phyloP scores from a whole-genome alignment of 1,284 basidiomycete species.

The Ustilago tritici region DNA sequence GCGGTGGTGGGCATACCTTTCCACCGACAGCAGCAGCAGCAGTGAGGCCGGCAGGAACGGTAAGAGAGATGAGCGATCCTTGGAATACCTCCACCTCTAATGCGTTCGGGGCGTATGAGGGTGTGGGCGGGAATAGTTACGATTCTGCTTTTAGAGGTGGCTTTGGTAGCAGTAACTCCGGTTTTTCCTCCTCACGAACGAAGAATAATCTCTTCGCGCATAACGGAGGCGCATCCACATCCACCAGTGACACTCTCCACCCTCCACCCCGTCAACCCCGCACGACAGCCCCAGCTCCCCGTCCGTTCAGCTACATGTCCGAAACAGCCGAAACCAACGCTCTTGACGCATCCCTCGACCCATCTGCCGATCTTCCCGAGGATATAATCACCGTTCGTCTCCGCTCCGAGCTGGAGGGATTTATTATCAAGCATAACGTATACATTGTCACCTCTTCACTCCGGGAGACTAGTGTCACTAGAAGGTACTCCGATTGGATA shows the following conservation, averaged over 20 bases:
- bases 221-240: constrained; percentile 6
- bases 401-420: constrained; percentile 45
- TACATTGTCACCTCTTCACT: constrained; percentile 46
- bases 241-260: constrained; percentile 4
- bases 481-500: constrained; percentile 60
- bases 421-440: constrained; percentile 56
- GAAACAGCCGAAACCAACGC: constrained; percentile 44
- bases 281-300: constrained; percentile 12
- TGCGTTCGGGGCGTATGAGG: constrained; percentile 22
- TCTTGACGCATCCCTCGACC: constrained; percentile 34
- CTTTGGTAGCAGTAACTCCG: constrained; percentile 25
- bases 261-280: constrained; percentile 14
- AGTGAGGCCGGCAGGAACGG: constrained; percentile 24
- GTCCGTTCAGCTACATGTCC: constrained; percentile 50
- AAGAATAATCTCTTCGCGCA: constrained; percentile 20
- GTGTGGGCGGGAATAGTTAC: constrained; percentile 16
- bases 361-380: constrained; percentile 38
- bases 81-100: constrained; percentile 32
- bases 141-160: constrained; percentile 37
- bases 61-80: constrained; percentile 52
- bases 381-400: constrained; percentile 45
- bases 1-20: constrained; percentile 29
- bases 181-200: constrained; percentile 10
- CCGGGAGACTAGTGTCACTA: constrained; percentile 38
- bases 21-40: constrained; percentile 25